Evolutionary conservation across 2,329 filamentous ascomycete species (phyloP), one percentile per base, ranked within the genome.

Genomic region (Penicillium palitans): DNA sequence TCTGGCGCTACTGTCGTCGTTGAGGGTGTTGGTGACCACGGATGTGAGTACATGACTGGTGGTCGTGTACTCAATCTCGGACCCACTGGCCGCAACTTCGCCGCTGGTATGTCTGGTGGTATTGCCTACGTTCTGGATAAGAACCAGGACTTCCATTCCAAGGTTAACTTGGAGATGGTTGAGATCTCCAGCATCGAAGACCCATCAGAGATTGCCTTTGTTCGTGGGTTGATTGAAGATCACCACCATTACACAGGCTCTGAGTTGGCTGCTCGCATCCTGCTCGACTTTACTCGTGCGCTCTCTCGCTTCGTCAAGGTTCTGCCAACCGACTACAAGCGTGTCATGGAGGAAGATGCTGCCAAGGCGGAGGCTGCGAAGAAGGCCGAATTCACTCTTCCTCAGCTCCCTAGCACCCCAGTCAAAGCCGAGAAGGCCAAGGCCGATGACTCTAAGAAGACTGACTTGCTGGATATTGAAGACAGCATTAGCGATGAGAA

Each of bases 21-120:
- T 62, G 93, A 98, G 78, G 93, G 93, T 79, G 86, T 96, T 65
- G 93, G 93, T 82, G 93, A 98, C 76, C 93, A 98, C 75, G 90
- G 91, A 62, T 97, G 93, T 74, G 93, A 98, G 83, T 98, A 98
- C 84, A 98, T 98, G 93, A 97, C 93, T 70, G 93, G 93, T 74
- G 93, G 93, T 73, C 91, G 93, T 72, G 83, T 97, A 51, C 81
- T 98, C 64, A 84, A 96, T 70, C 84, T 98, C 48, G 93, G 93
- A 58, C 87, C 85, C 70, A 96, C 92, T 72, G 93, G 93, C 46
- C 93, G 93, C 68, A 98, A 98, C 83, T 98, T 98, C 72, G 93
- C 93, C 68, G 93, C 93, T 61, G 93, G 93, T 83, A 98, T 98
- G 93, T 97, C 93, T 71, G 93, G 93, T 72, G 93, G 93, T 82